phyloP scores from a whole-genome alignment of 2,329 filamentous ascomycete species.

The Fusarium brachygibbosum region DNA sequence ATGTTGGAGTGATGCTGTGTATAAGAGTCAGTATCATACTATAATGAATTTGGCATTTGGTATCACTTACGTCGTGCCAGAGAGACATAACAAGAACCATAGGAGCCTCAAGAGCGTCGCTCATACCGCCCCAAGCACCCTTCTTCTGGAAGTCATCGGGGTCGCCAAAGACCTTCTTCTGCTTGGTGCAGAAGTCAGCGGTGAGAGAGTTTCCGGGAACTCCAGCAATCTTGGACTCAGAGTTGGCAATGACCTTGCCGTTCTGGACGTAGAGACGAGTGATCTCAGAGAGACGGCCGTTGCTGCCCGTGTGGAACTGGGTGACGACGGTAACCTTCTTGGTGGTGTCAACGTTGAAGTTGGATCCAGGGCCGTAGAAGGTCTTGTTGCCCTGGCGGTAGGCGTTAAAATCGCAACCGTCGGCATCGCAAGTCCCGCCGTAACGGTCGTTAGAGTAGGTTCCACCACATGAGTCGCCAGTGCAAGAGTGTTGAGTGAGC shows the following conservation, averaged over 20 bases:
- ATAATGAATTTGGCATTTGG: neutral
- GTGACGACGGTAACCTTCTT: slow-evolving; percentile 75
- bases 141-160: slow-evolving; percentile 64
- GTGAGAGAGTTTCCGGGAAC: slow-evolving; percentile 65
- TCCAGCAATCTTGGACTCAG: slow-evolving; percentile 57
- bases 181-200: slow-evolving; percentile 67
- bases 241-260: slow-evolving; percentile 70
- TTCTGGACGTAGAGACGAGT: slow-evolving; percentile 75
- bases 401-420: slow-evolving; percentile 78
- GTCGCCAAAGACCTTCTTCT: slow-evolving; percentile 71
- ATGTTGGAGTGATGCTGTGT: slow-evolving; percentile 71
- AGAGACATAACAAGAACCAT: slow-evolving; percentile 66
- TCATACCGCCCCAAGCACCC: slow-evolving; percentile 72
- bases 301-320: slow-evolving; percentile 67
- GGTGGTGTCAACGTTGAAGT: slow-evolving; percentile 70
- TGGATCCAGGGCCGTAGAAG: slow-evolving; percentile 71
- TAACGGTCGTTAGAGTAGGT: slow-evolving; percentile 68
- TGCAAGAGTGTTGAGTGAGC: slow-evolving; percentile 65
- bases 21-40: slow-evolving; percentile 15
- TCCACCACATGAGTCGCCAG: slow-evolving; percentile 65
- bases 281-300: slow-evolving; percentile 70
- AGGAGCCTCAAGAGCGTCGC: slow-evolving; percentile 56
- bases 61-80: slow-evolving; percentile 70
- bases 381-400: slow-evolving; percentile 74
- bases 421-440: slow-evolving; percentile 73